Conservation (phyloP, 306 rosid species). For the Rosa lucieae region DNA sequence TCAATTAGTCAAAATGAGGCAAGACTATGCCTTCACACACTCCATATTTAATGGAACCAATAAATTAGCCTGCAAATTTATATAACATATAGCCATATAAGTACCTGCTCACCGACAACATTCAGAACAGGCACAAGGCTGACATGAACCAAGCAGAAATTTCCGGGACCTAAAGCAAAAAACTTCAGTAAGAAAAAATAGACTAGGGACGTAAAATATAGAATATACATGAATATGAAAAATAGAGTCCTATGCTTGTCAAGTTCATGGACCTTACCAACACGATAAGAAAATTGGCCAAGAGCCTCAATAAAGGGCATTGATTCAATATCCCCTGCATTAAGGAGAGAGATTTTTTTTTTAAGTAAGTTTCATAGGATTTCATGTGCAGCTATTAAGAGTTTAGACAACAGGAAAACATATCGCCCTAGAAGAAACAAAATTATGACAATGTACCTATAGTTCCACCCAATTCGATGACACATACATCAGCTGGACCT, state of each 20-base stretch:
- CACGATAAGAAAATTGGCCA: conserved; percentile 82
- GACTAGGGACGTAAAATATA: conserved; percentile 17
- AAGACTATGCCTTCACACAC: conserved; percentile 7
- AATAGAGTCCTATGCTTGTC: neutral
- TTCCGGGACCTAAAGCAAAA: conserved; percentile 60
- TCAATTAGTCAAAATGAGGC: conserved; percentile 7
- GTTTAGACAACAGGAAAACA: neutral
- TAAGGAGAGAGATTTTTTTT: conserved; percentile 3
- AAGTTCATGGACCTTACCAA: conserved; percentile 46
- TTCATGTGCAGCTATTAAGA: conserved; percentile 18
- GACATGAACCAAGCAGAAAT: conserved; percentile 82
- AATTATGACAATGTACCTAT: conserved; percentile 51
- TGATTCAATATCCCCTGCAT: conserved; percentile 84
- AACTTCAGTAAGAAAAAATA: conserved; percentile 15
- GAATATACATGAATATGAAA: conserved; percentile 3
- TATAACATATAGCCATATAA: neutral
- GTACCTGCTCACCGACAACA: conserved; percentile 92
- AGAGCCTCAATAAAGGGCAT: conserved; percentile 88
- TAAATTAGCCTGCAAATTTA: conserved; percentile 14
- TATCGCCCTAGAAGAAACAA: neutral
- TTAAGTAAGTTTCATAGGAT: conserved; percentile 19
- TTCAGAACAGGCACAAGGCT: conserved; percentile 80
- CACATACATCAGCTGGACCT: conserved; percentile 89
- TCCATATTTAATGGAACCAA: conserved; percentile 1
- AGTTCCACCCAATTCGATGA: conserved; percentile 90